Conservation (phyloP, 495 filamentous ascomycete genomes). For the Arthonia radiata region DNA sequence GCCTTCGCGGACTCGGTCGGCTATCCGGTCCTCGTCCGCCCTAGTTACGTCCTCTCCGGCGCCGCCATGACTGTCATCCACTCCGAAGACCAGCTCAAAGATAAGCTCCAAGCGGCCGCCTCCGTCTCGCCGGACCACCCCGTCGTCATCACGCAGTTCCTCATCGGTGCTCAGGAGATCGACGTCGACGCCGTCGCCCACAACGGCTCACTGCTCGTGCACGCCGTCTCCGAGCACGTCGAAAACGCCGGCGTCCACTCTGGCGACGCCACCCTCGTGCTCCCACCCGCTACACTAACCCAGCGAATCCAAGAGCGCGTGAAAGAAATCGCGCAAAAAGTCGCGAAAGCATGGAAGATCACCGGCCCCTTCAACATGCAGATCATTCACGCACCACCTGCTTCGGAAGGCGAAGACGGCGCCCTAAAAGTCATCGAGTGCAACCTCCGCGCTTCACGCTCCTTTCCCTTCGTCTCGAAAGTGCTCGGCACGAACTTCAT, state of each 20-base stretch:
- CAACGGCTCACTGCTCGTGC: constrained; percentile 62
- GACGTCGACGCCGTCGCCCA: constrained; percentile 91
- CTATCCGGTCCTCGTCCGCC: constrained; percentile 85
- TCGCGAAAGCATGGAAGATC: constrained; percentile 90
- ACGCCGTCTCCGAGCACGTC: constrained; percentile 91
- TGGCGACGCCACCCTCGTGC: constrained; percentile 82
- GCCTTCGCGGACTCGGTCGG: constrained; percentile 68
- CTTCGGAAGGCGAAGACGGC: constrained; percentile 40
- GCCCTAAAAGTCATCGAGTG: constrained; percentile 91
- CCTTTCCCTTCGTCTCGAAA: constrained; percentile 94
- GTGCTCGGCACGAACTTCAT: constrained; percentile 95
- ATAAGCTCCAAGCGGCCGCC: constrained; percentile 69
- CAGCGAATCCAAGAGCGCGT: constrained; percentile 52
- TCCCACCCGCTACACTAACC: constrained; percentile 67
- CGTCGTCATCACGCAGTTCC: constrained; percentile 98
- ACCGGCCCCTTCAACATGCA: constrained; percentile 99
- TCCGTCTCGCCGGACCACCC: constrained; percentile 91
- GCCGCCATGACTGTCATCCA: constrained; percentile 99
- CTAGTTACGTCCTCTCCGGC: constrained; percentile 92
- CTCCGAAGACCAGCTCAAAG: constrained; percentile 69
- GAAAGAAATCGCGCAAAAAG: constrained; percentile 87
- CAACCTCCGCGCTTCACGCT: constrained; percentile 90
- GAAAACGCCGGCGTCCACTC: constrained; percentile 97
- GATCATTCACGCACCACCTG: constrained; percentile 75
- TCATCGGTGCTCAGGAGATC: constrained; percentile 91